These are phyloP conservation scores for Xanthoparmelia taractica DNA, from an alignment of 495 filamentous ascomycete genomes.

Conservation along the genomic window DNA sequence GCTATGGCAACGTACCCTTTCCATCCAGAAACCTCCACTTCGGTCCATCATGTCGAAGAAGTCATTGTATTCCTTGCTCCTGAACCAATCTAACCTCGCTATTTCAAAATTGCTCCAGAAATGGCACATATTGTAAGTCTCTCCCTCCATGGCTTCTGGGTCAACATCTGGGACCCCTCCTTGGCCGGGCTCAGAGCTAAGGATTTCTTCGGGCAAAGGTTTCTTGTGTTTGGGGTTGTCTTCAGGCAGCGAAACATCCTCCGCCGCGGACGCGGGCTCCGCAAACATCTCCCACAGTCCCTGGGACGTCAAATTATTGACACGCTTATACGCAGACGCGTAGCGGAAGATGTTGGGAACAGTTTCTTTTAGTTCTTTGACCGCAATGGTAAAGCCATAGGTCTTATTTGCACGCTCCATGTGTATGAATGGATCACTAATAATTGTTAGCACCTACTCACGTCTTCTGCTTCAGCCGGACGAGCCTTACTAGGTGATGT, in stretches of 20 bases:
- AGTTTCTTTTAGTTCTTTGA: constrained; percentile 96
- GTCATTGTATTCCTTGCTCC: constrained; percentile 92
- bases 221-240: constrained; percentile 62
- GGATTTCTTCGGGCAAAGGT: constrained; percentile 74
- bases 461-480: not conserved
- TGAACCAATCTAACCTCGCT: constrained; percentile 87
- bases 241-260: constrained; percentile 41
- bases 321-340: constrained; percentile 96
- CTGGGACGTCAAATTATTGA: constrained; percentile 81
- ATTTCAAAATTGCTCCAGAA: constrained; percentile 99
- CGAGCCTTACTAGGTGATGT: constrained; percentile 87
- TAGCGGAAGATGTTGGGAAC: constrained; percentile 99
- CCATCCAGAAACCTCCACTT: constrained; percentile 98
- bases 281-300: constrained; percentile 99
- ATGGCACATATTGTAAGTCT: constrained; percentile 99
- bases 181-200: constrained; percentile 65
- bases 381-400: constrained; percentile 97
- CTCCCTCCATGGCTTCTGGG: constrained; percentile 90
- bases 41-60: constrained; percentile 99
- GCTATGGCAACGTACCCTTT: constrained; percentile 59
- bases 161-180: constrained; percentile 72
- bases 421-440: constrained; percentile 85
- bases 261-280: constrained; percentile 56
- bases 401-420: constrained; percentile 95
- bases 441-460: constrained; percentile 26